Evolutionary conservation across 2,329 filamentous ascomycete genomes (phyloP).

Genomic region (Escovopsis weberi): DNA sequence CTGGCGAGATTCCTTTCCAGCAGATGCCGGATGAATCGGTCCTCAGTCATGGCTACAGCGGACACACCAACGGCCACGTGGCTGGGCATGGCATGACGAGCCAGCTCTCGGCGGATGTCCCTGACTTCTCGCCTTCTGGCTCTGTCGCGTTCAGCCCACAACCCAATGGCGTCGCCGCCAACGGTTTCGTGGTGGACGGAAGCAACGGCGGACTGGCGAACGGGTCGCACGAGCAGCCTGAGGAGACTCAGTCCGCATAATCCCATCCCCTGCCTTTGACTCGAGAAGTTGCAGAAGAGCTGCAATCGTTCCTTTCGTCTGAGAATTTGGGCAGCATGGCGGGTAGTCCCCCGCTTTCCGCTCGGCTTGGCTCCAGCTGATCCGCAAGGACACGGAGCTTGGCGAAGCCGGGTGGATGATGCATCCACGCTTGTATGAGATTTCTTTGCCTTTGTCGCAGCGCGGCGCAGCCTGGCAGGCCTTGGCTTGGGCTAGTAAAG

Average conservation of each 20-base stretch:
- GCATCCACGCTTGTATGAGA: not conserved
- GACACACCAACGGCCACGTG: slow-evolving; percentile 12
- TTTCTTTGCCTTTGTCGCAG: slow-evolving; percentile 2
- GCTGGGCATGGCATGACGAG: slow-evolving; percentile 13
- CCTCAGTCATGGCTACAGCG: slow-evolving; percentile 23
- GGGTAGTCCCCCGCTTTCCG: slow-evolving; percentile 1
- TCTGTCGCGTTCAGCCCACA: slow-evolving; percentile 2
- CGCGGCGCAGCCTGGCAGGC: slow-evolving; percentile 4
- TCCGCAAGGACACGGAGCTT: not conserved
- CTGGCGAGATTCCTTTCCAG: slow-evolving; percentile 15
- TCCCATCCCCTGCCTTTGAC: not conserved
- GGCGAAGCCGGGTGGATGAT: too few relatives aligned
- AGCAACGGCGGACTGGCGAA: not conserved
- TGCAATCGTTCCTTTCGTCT: not conserved
- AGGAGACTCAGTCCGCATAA: too few relatives aligned
- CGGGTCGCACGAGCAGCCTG: slow-evolving; percentile 1
- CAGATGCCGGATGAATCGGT: slow-evolving; percentile 19
- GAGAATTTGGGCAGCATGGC: not conserved
- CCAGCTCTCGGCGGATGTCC: slow-evolving; percentile 23
- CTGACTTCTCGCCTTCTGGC: slow-evolving; percentile 24
- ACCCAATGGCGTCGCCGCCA: not conserved
- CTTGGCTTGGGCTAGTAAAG: slow-evolving; percentile 3
- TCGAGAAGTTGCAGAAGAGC: not conserved
- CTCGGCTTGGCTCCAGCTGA: not conserved
- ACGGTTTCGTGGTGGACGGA: slow-evolving; percentile 5